phyloP scores from a whole-genome alignment of 371 early-diverging fungal species.

The Lichtheimia corymbifera region DNA sequence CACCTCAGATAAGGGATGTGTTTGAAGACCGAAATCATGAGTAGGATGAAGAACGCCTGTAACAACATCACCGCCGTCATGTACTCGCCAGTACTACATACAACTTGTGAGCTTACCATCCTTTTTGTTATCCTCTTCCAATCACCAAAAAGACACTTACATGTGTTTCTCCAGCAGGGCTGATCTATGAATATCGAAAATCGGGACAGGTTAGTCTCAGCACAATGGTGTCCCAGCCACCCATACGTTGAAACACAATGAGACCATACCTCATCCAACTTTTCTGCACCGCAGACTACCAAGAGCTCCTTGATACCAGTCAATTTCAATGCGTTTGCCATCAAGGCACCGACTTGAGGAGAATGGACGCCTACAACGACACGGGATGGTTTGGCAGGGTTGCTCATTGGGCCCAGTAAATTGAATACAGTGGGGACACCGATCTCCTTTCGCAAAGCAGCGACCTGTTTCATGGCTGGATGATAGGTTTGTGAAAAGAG shows the following conservation, averaged over 20 bases:
- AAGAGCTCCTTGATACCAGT: conserved; percentile 78
- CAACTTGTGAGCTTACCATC: background rate
- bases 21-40: conserved; percentile 80
- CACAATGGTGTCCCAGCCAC: background rate
- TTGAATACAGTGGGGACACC: conserved; percentile 95
- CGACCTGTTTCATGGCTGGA: conserved; percentile 88
- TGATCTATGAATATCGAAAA: conserved; percentile 48
- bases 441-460: conserved; percentile 80
- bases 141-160: conserved; percentile 34
- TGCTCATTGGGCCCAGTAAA: conserved; percentile 90
- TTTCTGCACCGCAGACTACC: conserved; percentile 85
- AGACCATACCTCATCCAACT: conserved; percentile 70
- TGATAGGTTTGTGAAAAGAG: conserved; percentile 92
- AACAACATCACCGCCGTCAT: conserved; percentile 57
- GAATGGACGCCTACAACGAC: conserved; percentile 91
- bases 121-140: too few species aligned
- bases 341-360: conserved; percentile 71
- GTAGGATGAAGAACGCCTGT: conserved; percentile 72
- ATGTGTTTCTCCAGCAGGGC: conserved; percentile 74
- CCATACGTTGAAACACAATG: too few species aligned
- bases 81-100: conserved; percentile 71
- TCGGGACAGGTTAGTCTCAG: background rate
- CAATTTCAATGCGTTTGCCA: conserved; percentile 83
- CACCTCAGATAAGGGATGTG: conserved; percentile 74
- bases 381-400: conserved; percentile 84